Evolutionary conservation across 2,329 filamentous ascomycete species (phyloP).

Genomic region (Knufia fluminis): DNA sequence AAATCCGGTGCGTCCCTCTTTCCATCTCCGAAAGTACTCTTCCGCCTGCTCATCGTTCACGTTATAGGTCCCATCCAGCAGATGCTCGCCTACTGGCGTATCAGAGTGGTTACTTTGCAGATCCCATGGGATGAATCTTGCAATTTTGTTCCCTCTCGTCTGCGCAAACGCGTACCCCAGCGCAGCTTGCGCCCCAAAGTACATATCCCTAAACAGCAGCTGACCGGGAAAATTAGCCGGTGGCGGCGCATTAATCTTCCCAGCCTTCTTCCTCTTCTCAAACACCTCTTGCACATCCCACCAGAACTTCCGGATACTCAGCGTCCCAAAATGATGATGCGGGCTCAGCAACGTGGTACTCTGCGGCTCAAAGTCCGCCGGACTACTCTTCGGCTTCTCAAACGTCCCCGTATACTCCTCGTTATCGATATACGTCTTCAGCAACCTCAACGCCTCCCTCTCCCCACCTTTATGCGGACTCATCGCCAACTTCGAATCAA

Average conservation of each 20-base stretch:
- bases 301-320: conserved; percentile 64
- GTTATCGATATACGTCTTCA: conserved; percentile 52
- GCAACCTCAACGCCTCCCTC: conserved; percentile 48
- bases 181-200: conserved; percentile 65
- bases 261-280: conserved; percentile 46
- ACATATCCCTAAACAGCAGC: conserved; percentile 72
- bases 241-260: conserved; percentile 45
- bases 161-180: conserved; percentile 57
- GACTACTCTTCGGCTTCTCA: conserved; percentile 65
- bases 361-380: conserved; percentile 62
- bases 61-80: conserved; percentile 52
- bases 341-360: conserved; percentile 65
- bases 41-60: conserved; percentile 56
- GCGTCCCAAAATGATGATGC: conserved; percentile 63
- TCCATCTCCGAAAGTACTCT: conserved; percentile 59
- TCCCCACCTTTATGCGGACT: conserved; percentile 65
- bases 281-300: conserved; percentile 59
- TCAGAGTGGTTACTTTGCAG: conserved; percentile 52
- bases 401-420: conserved; percentile 63
- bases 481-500: conserved; percentile 46
- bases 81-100: conserved; percentile 32
- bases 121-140: conserved; percentile 72
- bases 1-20: conserved; percentile 60
- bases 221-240: conserved; percentile 65
- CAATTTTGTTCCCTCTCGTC: conserved; percentile 55